Percentiles rank a stretch among this genome's conserved stretches.
Conservation (phyloP, 208 protist species). For the Leishmania guyanensis region DNA sequence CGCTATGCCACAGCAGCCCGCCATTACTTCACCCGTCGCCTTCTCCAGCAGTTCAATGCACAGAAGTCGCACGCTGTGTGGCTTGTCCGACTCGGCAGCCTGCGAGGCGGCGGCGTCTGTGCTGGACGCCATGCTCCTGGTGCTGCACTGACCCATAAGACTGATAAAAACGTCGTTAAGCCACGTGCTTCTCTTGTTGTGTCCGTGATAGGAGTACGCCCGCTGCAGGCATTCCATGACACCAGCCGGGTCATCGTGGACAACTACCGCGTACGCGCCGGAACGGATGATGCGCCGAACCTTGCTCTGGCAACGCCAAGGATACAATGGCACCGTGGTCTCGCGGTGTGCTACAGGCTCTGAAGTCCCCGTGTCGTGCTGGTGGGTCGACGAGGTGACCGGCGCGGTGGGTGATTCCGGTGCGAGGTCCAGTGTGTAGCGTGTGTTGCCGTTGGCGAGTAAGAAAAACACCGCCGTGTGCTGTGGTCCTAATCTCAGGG, state of each 20-base stretch:
- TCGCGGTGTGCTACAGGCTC: neutral
- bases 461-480: slow-evolving; percentile 38
- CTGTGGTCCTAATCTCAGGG: slow-evolving; percentile 5
- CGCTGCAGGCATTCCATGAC: slow-evolving; percentile 38
- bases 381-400: neutral
- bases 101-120: neutral
- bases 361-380: neutral
- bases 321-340: slow-evolving; percentile 4
- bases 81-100: neutral
- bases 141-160: slow-evolving; percentile 19
- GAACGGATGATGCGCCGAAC: slow-evolving; percentile 43
- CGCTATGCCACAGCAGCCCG: slow-evolving; percentile 66
- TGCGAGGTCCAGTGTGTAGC: slow-evolving; percentile 45
- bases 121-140: neutral
- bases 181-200: slow-evolving; percentile 39
- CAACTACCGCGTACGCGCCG: slow-evolving; percentile 42
- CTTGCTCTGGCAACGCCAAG: slow-evolving; percentile 55
- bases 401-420: neutral
- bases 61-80: slow-evolving; percentile 23
- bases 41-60: slow-evolving; percentile 57
- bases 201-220: slow-evolving; percentile 50
- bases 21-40: slow-evolving; percentile 34
- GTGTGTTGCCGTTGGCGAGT: slow-evolving; percentile 40
- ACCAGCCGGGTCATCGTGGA: slow-evolving; percentile 37
- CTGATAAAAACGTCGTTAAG: slow-evolving; percentile 23